Base-by-base conservation (phyloP, 2,329 filamentous ascomycete genomes). In the Penicillium sp. region DNA sequence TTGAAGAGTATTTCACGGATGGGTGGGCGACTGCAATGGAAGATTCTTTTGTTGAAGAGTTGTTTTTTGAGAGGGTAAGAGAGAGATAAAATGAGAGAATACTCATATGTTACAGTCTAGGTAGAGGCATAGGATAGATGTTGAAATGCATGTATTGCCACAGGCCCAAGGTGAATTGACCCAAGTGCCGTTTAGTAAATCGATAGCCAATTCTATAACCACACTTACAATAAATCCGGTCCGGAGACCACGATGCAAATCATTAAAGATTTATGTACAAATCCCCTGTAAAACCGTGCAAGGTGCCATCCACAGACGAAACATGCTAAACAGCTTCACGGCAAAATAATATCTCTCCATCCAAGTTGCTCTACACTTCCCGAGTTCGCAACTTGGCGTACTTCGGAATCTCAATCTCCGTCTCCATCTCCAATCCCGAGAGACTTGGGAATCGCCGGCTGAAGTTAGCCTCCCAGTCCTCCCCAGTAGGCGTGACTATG, bases 391-490 rank as follows among this genome's bases (percentile, higher is more conserved):
- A 47, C 48, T 63, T 61, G 22, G 65, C 55, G 34, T 66, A 53
- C 42, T 66, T 69, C 38, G 63, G 65, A 39, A 68, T 53, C 49
- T 71, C 70, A 40, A 77, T 75, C 56, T 80, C 85, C 50, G 83
- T 80, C 70, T 93, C 87, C n/a, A 91, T 87, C 72, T 96, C 90
- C 57, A 96, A 80, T 8, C 88, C 80, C 46, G 83, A 84, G 48
- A 97, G 72, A 64, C 86, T 94, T 0, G 91, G 91, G 68, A 89
- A 96, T 48, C 89, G 77, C 69, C 89, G 89, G 50, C 84, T 85
- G 65, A 97, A 96, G 62, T 87, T 78, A 18, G 71, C 70, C 52
- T 84, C 80, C 75, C 77, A 80, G 47, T 83, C 80, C 69, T 89
- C 86, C 37, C 58, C 56, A 29, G 53, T 66, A 32, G 56, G 58